Evolutionary conservation across 805 yeast genomes (phyloP), one percentile per base, ranked within the genome.

Genomic region (Metschnikowia proteae): DNA sequence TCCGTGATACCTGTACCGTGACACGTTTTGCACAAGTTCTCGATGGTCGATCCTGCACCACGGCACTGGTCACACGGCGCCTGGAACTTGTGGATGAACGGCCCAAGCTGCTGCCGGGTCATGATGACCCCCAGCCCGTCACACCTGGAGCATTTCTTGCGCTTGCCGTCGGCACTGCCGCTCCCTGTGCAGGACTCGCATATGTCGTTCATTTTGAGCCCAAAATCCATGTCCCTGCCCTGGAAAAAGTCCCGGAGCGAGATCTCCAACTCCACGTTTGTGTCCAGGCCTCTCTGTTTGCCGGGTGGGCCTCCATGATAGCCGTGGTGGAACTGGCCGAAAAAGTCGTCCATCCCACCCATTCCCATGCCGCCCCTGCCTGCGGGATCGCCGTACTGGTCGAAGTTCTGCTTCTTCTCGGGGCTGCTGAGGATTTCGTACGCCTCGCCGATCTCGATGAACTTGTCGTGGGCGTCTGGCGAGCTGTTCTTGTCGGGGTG

Each of bases 401-500:
- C 96, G 65, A 83, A 91, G 9, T 81, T 73, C 27, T 73, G 59
- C 51, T 85, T 78, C 66, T 87, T 86, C 48, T 86, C 88, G 4
- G 77, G 63, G 62, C 89, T 88, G 55, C 81, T 78, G 52, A 90
- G 75, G 9, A 89, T 86, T 47, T 90, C 97, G 65, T 92, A 92
- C 0, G 98, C 98, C 61, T 86, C 96, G 11, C 96, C 96, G 28
- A 94, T 79, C 66, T 90, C 96, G 44, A 94, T 84, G 64, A 91
- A 94, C 67, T 80, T 84, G 43, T 86, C 84, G 55, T 88, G 90
- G 0, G 97, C 96, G 28, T 79, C 85, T 6, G 88, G 89, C 58
- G 84, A 80, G 6, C 86, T 84, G 63, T 92, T 94, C 70, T 92
- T 92, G 67, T 92, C 99, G 2, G 99, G 99, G 62, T 92, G 99